Evolutionary conservation across 352 stramenopile species (phyloP).

Genomic region (Thalassiosira pacifica): DNA sequence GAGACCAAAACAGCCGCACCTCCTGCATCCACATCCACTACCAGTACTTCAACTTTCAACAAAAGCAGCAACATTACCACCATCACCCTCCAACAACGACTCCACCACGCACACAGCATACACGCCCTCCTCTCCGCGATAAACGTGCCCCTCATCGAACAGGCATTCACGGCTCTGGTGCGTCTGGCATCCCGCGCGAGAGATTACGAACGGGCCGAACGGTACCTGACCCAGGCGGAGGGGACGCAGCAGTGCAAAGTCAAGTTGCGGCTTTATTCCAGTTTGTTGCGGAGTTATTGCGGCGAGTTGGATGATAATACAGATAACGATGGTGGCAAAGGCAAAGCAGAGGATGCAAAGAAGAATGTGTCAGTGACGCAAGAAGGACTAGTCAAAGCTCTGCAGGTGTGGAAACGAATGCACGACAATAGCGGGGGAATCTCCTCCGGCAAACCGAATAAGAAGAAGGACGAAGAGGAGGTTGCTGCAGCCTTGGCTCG

Average conservation of each 20-base stretch:
- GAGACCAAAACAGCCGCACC: no score
- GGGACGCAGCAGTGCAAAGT: conserved; percentile 72
- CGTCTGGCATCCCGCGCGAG: conserved; percentile 72
- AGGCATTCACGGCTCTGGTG: conserved; percentile 82
- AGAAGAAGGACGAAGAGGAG: neutral
- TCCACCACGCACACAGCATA: conserved; percentile 50
- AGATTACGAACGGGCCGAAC: conserved; percentile 63
- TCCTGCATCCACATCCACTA: no score
- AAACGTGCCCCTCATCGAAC: conserved; percentile 79
- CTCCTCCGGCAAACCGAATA: conserved; percentile 30
- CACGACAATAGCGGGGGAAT: conserved; percentile 53
- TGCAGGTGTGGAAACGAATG: conserved; percentile 63
- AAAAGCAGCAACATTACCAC: no score
- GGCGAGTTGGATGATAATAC: conserved; percentile 15
- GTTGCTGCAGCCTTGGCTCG: no score
- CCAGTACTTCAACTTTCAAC: no score
- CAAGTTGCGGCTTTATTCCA: conserved; percentile 83
- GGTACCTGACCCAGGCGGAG: conserved; percentile 71
- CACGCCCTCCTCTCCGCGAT: conserved; percentile 43
- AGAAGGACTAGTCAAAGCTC: conserved; percentile 48
- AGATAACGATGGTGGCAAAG: neutral
- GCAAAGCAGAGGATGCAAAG: neutral
- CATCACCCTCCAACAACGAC: conserved; percentile 38
- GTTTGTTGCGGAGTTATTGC: conserved; percentile 77
- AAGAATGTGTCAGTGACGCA: neutral